Evolutionary conservation across 2,329 filamentous ascomycete species (phyloP).

Genomic region (Exophiala xenobiotica): DNA sequence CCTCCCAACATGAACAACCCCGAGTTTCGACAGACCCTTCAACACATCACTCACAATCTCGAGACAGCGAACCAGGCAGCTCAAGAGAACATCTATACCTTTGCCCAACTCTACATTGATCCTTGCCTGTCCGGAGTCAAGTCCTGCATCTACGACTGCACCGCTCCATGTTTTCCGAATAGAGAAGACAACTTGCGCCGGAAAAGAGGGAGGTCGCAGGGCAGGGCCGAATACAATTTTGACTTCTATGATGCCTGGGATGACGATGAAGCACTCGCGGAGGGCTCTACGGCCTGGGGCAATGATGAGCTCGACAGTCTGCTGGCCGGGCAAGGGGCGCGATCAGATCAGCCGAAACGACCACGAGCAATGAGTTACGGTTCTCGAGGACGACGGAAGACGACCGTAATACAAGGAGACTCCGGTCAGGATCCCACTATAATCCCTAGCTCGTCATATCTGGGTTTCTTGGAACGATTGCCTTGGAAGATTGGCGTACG

Average conservation of each 20-base stretch:
- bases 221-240: constrained; percentile 78
- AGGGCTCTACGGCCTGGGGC: constrained; percentile 69
- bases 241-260: constrained; percentile 99
- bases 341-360: constrained; percentile 61
- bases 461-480: constrained; percentile 79
- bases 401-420: constrained; percentile 54
- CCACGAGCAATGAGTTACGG: constrained; percentile 90
- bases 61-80: constrained; percentile 88
- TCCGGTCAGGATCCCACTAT: constrained; percentile 71
- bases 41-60: constrained; percentile 86
- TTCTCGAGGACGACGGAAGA: constrained; percentile 57
- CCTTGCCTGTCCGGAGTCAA: constrained; percentile 73
- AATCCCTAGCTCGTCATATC: constrained; percentile 81
- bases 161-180: constrained; percentile 65
- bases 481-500: constrained; percentile 80
- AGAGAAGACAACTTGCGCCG: constrained; percentile 73
- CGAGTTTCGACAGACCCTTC: constrained; percentile 80
- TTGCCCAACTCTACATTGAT: constrained; percentile 79
- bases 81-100: constrained; percentile 86
- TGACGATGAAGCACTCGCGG: constrained; percentile 51
- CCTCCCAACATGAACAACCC: constrained; percentile 31
- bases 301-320: constrained; percentile 83
- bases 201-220: constrained; percentile 60
- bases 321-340: constrained; percentile 60
- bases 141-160: constrained; percentile 66